Conservation (phyloP, 345 rosid genomes). For the Eucalyptus camaldulensis region DNA sequence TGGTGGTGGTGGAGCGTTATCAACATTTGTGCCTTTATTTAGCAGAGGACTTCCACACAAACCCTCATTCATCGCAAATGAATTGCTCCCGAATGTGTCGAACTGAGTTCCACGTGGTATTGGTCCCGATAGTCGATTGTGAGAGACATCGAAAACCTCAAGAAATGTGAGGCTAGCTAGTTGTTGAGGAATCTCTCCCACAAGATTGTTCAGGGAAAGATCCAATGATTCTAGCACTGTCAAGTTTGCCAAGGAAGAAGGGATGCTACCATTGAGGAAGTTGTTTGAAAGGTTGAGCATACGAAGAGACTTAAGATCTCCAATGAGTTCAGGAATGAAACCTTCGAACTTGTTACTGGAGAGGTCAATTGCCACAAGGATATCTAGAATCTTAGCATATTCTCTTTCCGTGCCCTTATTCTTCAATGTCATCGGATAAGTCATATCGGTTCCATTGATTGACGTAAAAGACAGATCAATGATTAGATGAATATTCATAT, state of each 20-base stretch:
- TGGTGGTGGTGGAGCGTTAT: not conserved
- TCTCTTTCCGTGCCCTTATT: not conserved
- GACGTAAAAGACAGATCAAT: fast-evolving
- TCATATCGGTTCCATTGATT: fast-evolving
- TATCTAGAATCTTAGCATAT: not conserved
- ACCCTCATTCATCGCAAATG: not conserved
- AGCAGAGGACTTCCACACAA: not conserved
- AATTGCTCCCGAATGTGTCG: not conserved
- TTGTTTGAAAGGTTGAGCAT: not conserved
- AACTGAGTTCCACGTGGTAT: not conserved
- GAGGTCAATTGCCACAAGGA: not conserved
- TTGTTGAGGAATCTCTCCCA: not conserved
- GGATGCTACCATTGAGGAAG: not conserved
- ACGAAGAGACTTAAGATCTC: not conserved
- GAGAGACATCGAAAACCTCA: not conserved
- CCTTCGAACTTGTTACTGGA: not conserved
- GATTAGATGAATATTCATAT: fast-evolving
- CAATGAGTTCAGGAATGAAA: not conserved
- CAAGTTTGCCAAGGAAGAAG: not conserved
- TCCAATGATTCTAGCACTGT: not conserved
- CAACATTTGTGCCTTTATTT: not conserved
- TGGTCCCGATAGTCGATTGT: not conserved
- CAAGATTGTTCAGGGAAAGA: not conserved
- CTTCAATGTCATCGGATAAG: not conserved
- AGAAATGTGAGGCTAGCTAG: not conserved